These are phyloP conservation scores for Primulina huaijiensis DNA, from an alignment of 257 asterid genomes.

Conservation along the genomic window DNA sequence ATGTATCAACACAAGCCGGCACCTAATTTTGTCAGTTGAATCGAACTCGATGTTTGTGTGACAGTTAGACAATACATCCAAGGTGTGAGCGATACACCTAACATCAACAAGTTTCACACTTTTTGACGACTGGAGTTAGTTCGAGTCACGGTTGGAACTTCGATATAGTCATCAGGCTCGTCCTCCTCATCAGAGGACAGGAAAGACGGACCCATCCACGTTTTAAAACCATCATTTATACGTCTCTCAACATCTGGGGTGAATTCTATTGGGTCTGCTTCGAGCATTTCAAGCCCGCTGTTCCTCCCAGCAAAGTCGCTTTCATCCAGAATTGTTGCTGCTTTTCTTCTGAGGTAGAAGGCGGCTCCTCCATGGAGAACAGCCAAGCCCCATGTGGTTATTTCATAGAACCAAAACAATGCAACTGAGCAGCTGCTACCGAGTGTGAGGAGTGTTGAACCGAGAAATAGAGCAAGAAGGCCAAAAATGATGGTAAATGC, in stretches of 20 bases:
- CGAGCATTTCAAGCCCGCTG: slow-evolving; percentile 88
- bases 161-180: slow-evolving; percentile 67
- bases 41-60: background rate
- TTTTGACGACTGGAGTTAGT: slow-evolving; percentile 56
- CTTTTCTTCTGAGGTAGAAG: slow-evolving; percentile 60
- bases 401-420: slow-evolving; percentile 93
- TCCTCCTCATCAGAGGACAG: slow-evolving; percentile 91
- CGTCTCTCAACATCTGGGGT: slow-evolving; percentile 88
- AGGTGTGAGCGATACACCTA: background rate
- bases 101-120: slow-evolving; percentile 30
- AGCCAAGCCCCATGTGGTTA: slow-evolving; percentile 77
- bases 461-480: slow-evolving; percentile 83
- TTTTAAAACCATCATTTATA: slow-evolving; percentile 74
- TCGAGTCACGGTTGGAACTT: slow-evolving; percentile 39
- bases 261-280: slow-evolving; percentile 62
- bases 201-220: slow-evolving; percentile 95
- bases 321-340: slow-evolving; percentile 65
- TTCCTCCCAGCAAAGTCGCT: slow-evolving; percentile 48
- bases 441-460: slow-evolving; percentile 86
- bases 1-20: slow-evolving; percentile 6
- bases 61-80: background rate
- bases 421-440: slow-evolving; percentile 94
- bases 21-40: background rate
- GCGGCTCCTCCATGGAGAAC: slow-evolving; percentile 81
- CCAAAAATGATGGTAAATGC: slow-evolving; percentile 70